A percentile compares a stretch with the other conserved stretches of the same genome.
phyloP scores from a whole-genome alignment of 176 grass and related monocot genomes.

The Avena insularis region DNA sequence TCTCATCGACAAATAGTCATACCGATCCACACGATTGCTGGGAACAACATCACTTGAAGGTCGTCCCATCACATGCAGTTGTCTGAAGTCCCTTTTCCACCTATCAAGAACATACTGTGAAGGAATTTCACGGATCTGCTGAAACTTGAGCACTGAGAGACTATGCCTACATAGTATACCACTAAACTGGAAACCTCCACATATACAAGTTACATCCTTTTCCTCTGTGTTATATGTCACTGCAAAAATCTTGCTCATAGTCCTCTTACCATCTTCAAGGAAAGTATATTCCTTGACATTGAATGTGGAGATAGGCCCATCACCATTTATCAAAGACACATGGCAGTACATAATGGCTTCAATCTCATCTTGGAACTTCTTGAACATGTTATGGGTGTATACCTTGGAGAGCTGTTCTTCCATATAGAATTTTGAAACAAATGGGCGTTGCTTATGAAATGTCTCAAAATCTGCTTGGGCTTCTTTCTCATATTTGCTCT shows the following conservation, averaged over 20 bases:
- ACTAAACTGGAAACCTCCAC: conserved; percentile 96
- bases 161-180: conserved; percentile 92
- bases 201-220: conserved; percentile 88
- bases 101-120: conserved; percentile 79
- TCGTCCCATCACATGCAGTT: conserved; percentile 72
- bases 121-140: conserved; percentile 94
- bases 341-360: conserved; percentile 99
- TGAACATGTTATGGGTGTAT: conserved; percentile 97
- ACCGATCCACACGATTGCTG: conserved; percentile 84
- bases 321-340: conserved; percentile 60
- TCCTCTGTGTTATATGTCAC: conserved; percentile 74
- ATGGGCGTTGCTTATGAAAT: conserved; percentile 91
- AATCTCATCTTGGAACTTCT: conserved; percentile 98
- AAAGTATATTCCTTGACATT: conserved; percentile 93
- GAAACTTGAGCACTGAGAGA: conserved; percentile 87
- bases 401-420: conserved; percentile 97
- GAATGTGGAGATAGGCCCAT: conserved; percentile 71
- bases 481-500: conserved; percentile 94
- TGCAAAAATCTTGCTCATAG: conserved; percentile 77
- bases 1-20: conserved; percentile 97
- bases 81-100: conserved; percentile 97
- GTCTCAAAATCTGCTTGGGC: conserved; percentile 97
- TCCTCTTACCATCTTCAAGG: conserved; percentile 90
- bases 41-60: conserved; percentile 73
- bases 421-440: conserved; percentile 96